Evolutionary conservation across 2,329 filamentous ascomycete genomes (phyloP).

Genomic region (Ilyonectria sp.): DNA sequence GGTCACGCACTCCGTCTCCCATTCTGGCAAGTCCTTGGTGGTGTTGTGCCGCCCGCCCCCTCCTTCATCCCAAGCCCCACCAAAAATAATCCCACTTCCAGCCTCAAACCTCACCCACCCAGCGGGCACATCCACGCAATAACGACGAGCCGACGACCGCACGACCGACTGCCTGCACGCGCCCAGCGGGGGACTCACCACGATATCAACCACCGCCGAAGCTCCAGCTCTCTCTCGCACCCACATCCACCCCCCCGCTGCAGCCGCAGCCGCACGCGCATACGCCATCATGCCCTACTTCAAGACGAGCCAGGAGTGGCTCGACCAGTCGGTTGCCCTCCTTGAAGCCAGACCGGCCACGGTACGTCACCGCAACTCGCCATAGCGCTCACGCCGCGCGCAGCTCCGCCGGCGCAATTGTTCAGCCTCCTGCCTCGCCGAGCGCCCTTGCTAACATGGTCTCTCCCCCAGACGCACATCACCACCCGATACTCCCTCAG

Average conservation of each 20-base stretch:
- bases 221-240: not conserved
- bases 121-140: not conserved
- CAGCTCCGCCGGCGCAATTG: slow-evolving; percentile 26
- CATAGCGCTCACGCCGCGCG: not conserved
- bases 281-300: slow-evolving; percentile 80
- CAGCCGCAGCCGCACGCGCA: not conserved
- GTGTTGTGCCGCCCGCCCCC: slow-evolving; percentile 2
- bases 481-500: slow-evolving; percentile 91
- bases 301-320: slow-evolving; percentile 89
- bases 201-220: not conserved
- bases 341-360: slow-evolving; percentile 88
- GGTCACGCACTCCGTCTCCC: too few relatives aligned
- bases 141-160: slow-evolving; percentile 12
- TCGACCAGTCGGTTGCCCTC: slow-evolving; percentile 87
- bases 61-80: slow-evolving; percentile 30
- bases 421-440: not conserved
- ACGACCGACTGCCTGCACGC: not conserved
- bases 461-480: slow-evolving; percentile 79
- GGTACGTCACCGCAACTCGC: slow-evolving; percentile 65
- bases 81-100: slow-evolving; percentile 28
- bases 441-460: slow-evolving; percentile 1
- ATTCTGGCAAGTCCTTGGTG: too few relatives aligned
- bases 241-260: not conserved
- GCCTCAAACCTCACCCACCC: slow-evolving; percentile 17
- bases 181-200: not conserved